A percentile compares a stretch with the other conserved stretches of the same genome.
Evolutionary conservation across 345 rosid species (phyloP).

Genomic region (Isatis tinctoria): DNA sequence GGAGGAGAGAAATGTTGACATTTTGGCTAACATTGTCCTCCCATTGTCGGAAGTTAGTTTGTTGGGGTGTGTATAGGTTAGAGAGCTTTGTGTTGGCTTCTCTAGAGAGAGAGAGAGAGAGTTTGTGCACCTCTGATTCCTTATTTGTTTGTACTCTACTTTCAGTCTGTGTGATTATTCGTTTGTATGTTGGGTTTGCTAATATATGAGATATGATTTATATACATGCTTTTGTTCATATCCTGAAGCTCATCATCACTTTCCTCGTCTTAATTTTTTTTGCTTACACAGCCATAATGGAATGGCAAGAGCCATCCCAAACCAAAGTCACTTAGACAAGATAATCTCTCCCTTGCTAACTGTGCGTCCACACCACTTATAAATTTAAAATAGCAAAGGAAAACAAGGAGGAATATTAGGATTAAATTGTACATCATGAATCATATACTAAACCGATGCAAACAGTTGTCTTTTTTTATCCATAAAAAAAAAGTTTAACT

Average conservation of each 20-base stretch:
- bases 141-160: constrained; percentile 15
- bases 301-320: no score
- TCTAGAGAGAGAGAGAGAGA: constrained; percentile 1
- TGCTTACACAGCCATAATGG: no score
- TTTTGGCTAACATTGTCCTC: constrained; percentile 25
- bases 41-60: constrained; percentile 12
- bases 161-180: constrained; percentile 23
- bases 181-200: constrained; percentile 19
- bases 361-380: no score
- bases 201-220: not conserved
- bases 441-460: no score
- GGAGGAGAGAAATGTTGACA: constrained; percentile 24
- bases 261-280: not conserved
- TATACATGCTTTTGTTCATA: not conserved
- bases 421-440: no score
- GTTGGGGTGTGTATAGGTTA: constrained; percentile 28
- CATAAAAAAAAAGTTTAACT: no score
- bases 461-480: no score
- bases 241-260: not conserved
- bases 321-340: no score
- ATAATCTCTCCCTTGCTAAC: no score
- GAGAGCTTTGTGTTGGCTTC: constrained; percentile 16
- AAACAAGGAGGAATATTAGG: no score
- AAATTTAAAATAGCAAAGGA: no score
- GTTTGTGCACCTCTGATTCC: constrained; percentile 19